A percentile compares a stretch with the other conserved stretches of the same genome.
These are phyloP conservation scores for Xylariaceae sp. DNA, from an alignment of 2,329 filamentous ascomycete species.

Conservation along the genomic window DNA sequence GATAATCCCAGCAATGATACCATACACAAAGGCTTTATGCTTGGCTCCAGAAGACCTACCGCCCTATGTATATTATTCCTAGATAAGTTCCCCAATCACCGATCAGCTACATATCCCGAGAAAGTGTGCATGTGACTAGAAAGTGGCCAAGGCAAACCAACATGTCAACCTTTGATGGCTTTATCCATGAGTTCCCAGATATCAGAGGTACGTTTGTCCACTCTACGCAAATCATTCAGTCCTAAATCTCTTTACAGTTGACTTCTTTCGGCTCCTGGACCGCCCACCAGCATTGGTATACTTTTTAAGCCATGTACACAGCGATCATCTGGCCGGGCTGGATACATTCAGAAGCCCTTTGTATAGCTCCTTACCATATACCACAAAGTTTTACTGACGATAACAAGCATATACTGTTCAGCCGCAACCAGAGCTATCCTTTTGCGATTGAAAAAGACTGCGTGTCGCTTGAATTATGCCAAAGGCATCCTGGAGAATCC, in stretches of 20 bases:
- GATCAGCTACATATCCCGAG: too few relatives aligned
- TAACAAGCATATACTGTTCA: slow-evolving; percentile 73
- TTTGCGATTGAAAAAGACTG: slow-evolving; percentile 72
- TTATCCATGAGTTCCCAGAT: slow-evolving; percentile 71
- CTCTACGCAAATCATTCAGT: slow-evolving; percentile 5
- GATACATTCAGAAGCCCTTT: slow-evolving; percentile 75
- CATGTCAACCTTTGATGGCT: slow-evolving; percentile 77
- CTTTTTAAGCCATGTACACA: slow-evolving; percentile 90
- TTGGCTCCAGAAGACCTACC: too few relatives aligned
- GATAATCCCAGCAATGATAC: too few relatives aligned
- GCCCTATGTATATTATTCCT: too few relatives aligned
- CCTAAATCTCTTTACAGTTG: too few relatives aligned
- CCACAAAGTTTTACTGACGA: neutral
- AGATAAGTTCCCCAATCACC: too few relatives aligned
- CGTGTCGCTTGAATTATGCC: slow-evolving; percentile 76
- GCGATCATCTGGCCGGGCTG: slow-evolving; percentile 79
- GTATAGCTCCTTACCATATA: slow-evolving; percentile 29
- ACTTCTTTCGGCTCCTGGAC: slow-evolving; percentile 67
- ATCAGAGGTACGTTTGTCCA: slow-evolving; percentile 57
- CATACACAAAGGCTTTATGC: too few relatives aligned
- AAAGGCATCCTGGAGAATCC: slow-evolving; percentile 69
- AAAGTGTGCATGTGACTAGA: too few relatives aligned
- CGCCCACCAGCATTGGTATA: slow-evolving; percentile 67
- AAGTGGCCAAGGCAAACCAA: neutral
- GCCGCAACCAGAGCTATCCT: slow-evolving; percentile 77